A percentile compares a stretch with the other conserved stretches of the same genome.
phyloP scores from a whole-genome alignment of 2,329 filamentous ascomycete genomes.

The Coniochaeta sp. region DNA sequence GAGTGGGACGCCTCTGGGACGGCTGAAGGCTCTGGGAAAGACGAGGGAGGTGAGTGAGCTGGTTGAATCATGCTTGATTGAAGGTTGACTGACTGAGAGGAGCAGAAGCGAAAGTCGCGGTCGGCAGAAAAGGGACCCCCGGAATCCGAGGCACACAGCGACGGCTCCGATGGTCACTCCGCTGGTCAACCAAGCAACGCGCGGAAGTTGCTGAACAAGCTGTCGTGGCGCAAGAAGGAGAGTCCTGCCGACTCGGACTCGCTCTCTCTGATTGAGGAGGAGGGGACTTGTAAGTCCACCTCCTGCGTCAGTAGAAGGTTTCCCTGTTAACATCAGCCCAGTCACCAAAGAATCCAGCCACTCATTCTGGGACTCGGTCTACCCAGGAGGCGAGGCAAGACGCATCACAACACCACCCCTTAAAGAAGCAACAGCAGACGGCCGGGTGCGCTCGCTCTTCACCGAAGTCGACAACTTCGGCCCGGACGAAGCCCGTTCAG shows the following conservation, averaged over 20 bases:
- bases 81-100: too few relatives aligned
- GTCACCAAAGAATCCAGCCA: not conserved
- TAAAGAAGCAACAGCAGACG: constrained; percentile 1
- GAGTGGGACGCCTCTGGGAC: not conserved
- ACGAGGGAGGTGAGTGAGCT: not conserved
- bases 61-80: not conserved
- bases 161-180: not conserved
- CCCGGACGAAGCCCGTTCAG: not conserved
- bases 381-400: not conserved
- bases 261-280: constrained; percentile 1
- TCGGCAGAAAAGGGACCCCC: not conserved
- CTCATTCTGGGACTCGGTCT: not conserved
- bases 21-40: not conserved
- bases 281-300: not conserved
- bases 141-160: not conserved
- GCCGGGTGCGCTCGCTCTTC: not conserved
- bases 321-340: not conserved
- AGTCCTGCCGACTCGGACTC: not conserved
- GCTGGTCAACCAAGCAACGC: not conserved
- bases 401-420: not conserved
- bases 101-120: not conserved
- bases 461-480: constrained; percentile 1
- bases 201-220: constrained; percentile 1
- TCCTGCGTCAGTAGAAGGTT: not conserved
- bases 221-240: constrained; percentile 4